Conservation (phyloP, 108 stramenopile species). For the Ochromonas danica region DNA sequence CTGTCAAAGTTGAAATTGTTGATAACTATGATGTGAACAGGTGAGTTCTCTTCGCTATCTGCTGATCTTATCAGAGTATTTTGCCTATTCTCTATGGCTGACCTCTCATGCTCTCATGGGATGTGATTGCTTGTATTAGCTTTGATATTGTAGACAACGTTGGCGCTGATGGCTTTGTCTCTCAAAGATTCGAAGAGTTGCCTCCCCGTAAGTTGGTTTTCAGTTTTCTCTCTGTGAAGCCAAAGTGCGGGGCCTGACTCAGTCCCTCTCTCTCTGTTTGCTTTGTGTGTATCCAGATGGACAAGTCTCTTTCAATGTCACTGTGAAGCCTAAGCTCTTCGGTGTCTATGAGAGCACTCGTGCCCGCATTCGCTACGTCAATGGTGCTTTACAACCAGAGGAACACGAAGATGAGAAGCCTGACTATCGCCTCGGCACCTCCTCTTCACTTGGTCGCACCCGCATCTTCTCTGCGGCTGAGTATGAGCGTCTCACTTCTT, state of each 20-base stretch:
- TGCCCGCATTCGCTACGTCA: constrained; percentile 5
- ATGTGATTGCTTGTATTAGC: neutral
- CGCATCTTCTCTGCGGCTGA: constrained; percentile 4
- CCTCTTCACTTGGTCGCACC: constrained; percentile 27
- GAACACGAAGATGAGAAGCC: neutral
- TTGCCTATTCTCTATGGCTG: neutral
- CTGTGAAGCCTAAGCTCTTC: constrained; percentile 21
- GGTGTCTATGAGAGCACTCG: constrained; percentile 30
- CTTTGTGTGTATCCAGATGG: neutral
- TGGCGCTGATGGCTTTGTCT: neutral
- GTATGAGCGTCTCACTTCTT: neutral
- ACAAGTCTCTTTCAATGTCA: constrained; percentile 20
- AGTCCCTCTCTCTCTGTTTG: neutral
- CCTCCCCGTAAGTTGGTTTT: neutral
- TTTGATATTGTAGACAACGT: neutral
- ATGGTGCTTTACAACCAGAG: neutral
- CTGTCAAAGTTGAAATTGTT: constrained; percentile 11
- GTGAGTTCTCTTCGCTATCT: neutral
- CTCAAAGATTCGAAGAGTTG: neutral
- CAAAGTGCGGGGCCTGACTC: neutral
- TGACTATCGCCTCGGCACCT: neutral
- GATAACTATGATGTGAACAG: constrained; percentile 26
- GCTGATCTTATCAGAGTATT: neutral
- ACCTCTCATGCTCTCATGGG: neutral
- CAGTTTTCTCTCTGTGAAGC: neutral